These are phyloP conservation scores for Trametes villosa DNA, from an alignment of 768 basidiomycete genomes.

Conservation along the genomic window DNA sequence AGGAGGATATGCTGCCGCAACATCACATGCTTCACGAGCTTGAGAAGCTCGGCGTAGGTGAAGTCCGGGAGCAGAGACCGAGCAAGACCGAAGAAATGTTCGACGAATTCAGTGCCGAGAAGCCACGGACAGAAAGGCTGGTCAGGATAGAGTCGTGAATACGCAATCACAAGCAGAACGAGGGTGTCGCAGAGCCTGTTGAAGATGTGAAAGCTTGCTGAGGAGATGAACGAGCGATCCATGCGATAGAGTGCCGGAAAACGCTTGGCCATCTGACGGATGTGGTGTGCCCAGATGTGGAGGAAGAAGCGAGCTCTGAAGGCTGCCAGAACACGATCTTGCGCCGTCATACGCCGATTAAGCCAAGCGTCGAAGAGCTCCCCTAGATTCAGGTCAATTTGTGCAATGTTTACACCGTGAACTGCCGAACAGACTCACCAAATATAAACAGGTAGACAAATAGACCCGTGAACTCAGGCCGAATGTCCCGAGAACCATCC, in stretches of 20 bases:
- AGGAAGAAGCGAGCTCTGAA: conserved; percentile 30
- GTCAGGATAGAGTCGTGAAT: conserved; percentile 25
- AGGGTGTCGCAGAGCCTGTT: conserved; percentile 35
- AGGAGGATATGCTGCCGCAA: conserved; percentile 33
- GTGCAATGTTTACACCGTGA: neutral
- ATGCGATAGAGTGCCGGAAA: conserved; percentile 32
- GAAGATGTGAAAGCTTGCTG: conserved; percentile 35
- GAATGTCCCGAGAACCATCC: conserved; percentile 4
- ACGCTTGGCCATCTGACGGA: conserved; percentile 3
- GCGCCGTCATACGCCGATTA: conserved; percentile 20
- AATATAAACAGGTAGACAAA: conserved; percentile 34
- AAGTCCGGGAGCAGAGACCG: conserved; percentile 35
- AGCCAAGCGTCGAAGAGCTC: conserved; percentile 34
- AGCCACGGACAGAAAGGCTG: conserved; percentile 7
- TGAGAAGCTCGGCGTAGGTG: conserved; percentile 33
- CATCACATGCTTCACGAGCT: conserved; percentile 34
- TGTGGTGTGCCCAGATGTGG: conserved; percentile 12
- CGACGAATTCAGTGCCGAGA: conserved; percentile 32
- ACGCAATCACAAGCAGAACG: conserved; percentile 26
- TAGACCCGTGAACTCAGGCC: conserved; percentile 25
- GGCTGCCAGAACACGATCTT: conserved; percentile 26
- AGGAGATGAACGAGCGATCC: conserved; percentile 30
- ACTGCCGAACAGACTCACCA: conserved; percentile 12
- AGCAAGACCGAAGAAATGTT: conserved; percentile 37
- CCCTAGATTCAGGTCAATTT: conserved; percentile 9